A percentile compares a stretch with the other conserved stretches of the same genome.
Evolutionary conservation across 139 green algal genomes (phyloP).

Genomic region (Tetraselmis chui): DNA sequence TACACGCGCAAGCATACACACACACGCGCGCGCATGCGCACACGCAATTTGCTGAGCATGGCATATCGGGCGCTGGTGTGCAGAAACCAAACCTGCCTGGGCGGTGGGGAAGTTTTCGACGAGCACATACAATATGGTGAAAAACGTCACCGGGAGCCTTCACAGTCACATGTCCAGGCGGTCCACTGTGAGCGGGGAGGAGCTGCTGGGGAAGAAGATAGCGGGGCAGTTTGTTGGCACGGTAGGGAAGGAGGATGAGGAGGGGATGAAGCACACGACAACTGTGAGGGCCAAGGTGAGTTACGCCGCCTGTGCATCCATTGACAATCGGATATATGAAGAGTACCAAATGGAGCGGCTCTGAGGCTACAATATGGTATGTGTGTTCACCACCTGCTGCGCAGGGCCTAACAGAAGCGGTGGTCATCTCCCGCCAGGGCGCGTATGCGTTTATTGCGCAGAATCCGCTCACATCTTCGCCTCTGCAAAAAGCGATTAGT

Average conservation of each 20-base stretch:
- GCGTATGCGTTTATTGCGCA: not conserved
- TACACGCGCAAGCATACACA: too few species aligned
- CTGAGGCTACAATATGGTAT: too few species aligned
- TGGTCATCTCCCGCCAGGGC: not conserved
- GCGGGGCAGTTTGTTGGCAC: not conserved
- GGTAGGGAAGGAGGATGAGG: not conserved
- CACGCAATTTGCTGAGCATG: too few species aligned
- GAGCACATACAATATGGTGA: not conserved
- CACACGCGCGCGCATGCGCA: too few species aligned
- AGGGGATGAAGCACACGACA: not conserved
- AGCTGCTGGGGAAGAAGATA: not conserved
- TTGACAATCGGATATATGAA: too few species aligned
- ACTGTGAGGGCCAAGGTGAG: not conserved
- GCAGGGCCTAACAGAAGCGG: not conserved
- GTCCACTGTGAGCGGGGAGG: not conserved
- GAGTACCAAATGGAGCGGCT: too few species aligned
- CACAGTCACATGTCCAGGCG: not conserved
- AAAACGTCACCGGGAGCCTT: not conserved
- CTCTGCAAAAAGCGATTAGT: not conserved
- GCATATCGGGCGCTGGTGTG: too few species aligned
- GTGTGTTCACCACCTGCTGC: too few species aligned
- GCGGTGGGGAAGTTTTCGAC: not conserved
- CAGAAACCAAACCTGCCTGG: not conserved
- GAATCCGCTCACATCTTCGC: not conserved
- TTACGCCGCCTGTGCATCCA: too few species aligned